Base-by-base conservation (phyloP, 2,329 filamentous ascomycete genomes). In the Teratosphaeria pseudoeucalypti region DNA sequence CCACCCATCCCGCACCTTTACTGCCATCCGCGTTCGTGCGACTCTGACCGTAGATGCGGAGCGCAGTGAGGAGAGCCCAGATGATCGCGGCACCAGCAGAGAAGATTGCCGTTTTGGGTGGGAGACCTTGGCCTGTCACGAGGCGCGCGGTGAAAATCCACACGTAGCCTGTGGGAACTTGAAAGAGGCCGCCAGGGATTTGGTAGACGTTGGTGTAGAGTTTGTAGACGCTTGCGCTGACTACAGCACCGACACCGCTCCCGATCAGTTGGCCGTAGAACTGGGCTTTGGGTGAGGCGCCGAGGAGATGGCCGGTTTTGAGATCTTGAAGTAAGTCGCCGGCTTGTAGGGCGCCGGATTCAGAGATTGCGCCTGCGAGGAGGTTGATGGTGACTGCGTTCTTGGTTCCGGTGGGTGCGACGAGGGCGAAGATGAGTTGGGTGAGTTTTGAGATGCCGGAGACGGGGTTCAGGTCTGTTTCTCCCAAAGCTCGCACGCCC, bases 241-340 rank as follows among this genome's bases (percentile, higher is more conserved):
- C 82, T 11, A 97, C 81, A 0, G 94, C 92, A 1, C 94, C 94
- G 2, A 89, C 85, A 0, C 89, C 87, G 39, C 88, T 90, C 4
- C 94, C 94, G 57, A 99, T 92, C 23, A 97, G 84, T 71, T 99
- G 94, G 0, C 94, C 94, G 81, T 90, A 96, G 72, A 99, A 99
- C 69, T 99, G 94, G 0, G 94, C 94, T 67, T 89, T 94, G 0
- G 94, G 94, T 3, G 90, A 89, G 0, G 94, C 94, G 11, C 92
- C 92, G 0, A 99, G 82, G 0, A 99, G 78, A 73, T 99, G 92
- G 0, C 94, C 94, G 0, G 94, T 96, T 74, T 99, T 99, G 34
- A 99, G 82, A 71, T 99, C 94, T 72, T 99, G 94, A 82, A 99
- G 89, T 58, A 99, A 84, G 73, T 99, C 94, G 9, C 94, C 94